These are phyloP conservation scores for Psilocybe sp. DNA, from an alignment of 768 basidiomycete species.

Conservation along the genomic window DNA sequence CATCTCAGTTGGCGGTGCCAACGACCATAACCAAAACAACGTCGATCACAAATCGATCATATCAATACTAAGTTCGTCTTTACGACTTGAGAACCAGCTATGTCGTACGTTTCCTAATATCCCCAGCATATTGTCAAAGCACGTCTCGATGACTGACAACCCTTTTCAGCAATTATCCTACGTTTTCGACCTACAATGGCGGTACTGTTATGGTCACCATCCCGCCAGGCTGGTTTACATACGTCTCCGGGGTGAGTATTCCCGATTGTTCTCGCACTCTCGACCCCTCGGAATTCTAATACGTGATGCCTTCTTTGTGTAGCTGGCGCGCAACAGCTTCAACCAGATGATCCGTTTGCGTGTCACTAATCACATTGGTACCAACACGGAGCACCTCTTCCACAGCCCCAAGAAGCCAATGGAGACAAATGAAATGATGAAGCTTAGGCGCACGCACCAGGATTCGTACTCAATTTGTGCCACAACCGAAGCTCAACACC, in stretches of 20 bases:
- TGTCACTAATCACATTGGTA: not conserved
- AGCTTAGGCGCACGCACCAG: not conserved
- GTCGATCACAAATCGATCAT: too few species aligned
- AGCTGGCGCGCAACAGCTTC: not conserved
- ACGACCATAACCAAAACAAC: too few species aligned
- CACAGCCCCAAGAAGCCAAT: not conserved
- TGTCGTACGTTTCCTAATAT: too few species aligned
- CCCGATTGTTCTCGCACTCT: too few species aligned
- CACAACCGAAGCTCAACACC: not conserved
- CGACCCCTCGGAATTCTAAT: too few species aligned
- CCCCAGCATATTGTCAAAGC: too few species aligned
- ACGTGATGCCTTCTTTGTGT: too few species aligned
- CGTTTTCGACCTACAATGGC: not conserved
- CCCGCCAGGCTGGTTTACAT: not conserved
- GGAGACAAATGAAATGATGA: not conserved
- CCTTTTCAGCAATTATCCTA: not conserved
- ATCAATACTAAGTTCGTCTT: too few species aligned
- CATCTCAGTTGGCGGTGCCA: too few species aligned
- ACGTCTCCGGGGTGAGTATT: not conserved
- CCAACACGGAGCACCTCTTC: not conserved
- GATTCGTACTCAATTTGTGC: not conserved
- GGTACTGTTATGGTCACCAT: not conserved
- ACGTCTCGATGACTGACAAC: too few species aligned
- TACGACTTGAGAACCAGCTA: too few species aligned
- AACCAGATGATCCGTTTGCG: conserved; percentile 1